Base-by-base conservation (phyloP, 495 filamentous ascomycete genomes). In the Astrothelium macrocarpum region DNA sequence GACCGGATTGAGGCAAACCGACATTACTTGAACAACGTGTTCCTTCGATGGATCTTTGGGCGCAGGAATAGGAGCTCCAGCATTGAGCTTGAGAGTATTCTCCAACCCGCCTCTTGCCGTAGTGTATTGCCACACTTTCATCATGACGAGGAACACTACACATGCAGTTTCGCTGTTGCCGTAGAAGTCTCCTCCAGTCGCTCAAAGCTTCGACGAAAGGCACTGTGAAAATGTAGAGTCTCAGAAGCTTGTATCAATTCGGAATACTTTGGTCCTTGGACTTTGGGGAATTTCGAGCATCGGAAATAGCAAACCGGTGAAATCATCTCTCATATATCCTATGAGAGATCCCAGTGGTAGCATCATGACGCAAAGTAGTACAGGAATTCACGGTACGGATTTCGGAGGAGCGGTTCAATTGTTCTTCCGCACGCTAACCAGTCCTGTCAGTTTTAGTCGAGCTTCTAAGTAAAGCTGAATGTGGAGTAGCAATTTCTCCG, bases 41-140 rank as follows among this genome's bases (percentile, higher is more conserved):
- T 84, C 72, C 64, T 79, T 71, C n/a, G 53, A 60, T 49, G 45
- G 45, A 18, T 73, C 65, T 39, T 66, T 71, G 1, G 75, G 69
- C 12, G 68, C 60, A 2, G 81, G 78, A 29, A 81, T 66, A 2
- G 77, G 62, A 32, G 79, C 78, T 16, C 73, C 63, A 2, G 72
- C n/a, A 65, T 77, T 74, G 56, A 87, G 74, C 5, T 72, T 66
- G 62, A 89, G 74, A 71, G 82, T 84, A n/a, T 81, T 79, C 53
- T 85, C 81, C 4, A 90, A 73, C 49, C 79, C 78, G 46, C 73
- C 74, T 14, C 65, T 53, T n/a, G 80, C 76, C 65, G 67, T 71
- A 56, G 65, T 72, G 76, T 82, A 89, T 39, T 86, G 78, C 85
- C 85, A 89, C 42, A 82, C 83, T 67, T 76, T 77, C 85, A 89